Percentiles rank a stretch among this genome's conserved stretches.
Evolutionary conservation across 768 basidiomycete species (phyloP).

Genomic region (Saitozyma sp.): DNA sequence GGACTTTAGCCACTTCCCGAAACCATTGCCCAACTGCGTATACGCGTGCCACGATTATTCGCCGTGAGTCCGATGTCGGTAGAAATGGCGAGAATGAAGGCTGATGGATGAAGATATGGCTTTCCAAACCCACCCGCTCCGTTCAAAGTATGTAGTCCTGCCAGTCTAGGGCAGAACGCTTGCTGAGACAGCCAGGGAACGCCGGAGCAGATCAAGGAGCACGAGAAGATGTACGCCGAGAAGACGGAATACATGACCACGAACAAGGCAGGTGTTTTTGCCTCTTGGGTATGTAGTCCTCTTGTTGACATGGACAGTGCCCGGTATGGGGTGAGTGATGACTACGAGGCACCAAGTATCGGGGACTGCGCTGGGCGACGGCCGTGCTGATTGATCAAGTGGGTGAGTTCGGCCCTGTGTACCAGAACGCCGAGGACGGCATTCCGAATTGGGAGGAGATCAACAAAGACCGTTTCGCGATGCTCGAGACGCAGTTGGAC

Average conservation of each 20-base stretch:
- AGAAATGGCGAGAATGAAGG: too few species aligned
- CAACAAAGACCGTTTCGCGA: constrained; percentile 65
- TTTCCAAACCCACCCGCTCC: constrained; percentile 64
- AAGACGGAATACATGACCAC: constrained; percentile 75
- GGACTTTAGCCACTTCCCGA: constrained; percentile 53
- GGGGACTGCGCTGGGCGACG: too few species aligned
- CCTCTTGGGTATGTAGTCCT: neutral
- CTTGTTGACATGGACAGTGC: neutral
- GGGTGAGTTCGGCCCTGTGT: constrained; percentile 85
- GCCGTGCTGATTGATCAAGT: constrained; percentile 32
- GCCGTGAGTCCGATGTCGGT: too few species aligned
- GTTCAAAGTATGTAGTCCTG: constrained; percentile 54
- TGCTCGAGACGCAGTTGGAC: constrained; percentile 70
- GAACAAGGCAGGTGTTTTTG: constrained; percentile 42
- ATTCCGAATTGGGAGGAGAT: constrained; percentile 62
- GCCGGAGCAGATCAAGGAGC: constrained; percentile 29
- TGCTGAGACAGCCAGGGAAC: constrained; percentile 11
- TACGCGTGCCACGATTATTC: constrained; percentile 80
- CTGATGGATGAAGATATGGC: constrained; percentile 56
- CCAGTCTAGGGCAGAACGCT: neutral
- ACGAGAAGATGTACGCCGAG: constrained; percentile 59
- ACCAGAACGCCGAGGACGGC: constrained; percentile 54
- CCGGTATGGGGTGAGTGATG: constrained; percentile 5
- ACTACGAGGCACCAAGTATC: too few species aligned
- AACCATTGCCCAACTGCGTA: constrained; percentile 67